Evolutionary conservation across 768 basidiomycete genomes (phyloP).

Genomic region (Gelatoporia subvermispora): DNA sequence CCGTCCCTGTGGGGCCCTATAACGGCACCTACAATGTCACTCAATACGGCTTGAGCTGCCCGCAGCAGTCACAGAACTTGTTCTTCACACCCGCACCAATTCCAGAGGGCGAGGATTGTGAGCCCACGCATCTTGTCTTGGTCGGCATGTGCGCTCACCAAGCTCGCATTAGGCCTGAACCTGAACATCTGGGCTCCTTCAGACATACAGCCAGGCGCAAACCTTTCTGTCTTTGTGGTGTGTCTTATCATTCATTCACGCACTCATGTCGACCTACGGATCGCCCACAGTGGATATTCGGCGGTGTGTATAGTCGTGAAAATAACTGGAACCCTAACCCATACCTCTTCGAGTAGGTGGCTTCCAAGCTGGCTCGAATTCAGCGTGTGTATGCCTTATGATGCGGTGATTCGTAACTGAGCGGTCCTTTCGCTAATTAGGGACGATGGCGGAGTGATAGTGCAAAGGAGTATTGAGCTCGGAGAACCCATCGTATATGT

Average conservation of each 20-base stretch:
- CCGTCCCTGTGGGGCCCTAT: slow-evolving; percentile 1
- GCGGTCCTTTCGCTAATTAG: neutral
- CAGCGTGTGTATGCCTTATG: slow-evolving; percentile 1
- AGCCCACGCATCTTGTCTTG: neutral
- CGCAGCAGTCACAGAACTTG: slow-evolving; percentile 4
- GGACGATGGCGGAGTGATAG: slow-evolving; percentile 10
- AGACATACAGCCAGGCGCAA: no score
- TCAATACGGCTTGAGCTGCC: slow-evolving; percentile 10
- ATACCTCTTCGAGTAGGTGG: neutral
- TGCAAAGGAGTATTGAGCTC: slow-evolving; percentile 36
- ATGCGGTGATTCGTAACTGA: neutral
- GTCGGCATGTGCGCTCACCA: neutral
- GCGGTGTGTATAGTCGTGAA: slow-evolving; percentile 27
- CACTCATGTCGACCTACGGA: neutral
- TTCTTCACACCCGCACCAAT: neutral
- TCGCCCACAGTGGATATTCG: slow-evolving; percentile 43
- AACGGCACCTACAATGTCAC: slow-evolving; percentile 5
- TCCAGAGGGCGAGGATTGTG: neutral
- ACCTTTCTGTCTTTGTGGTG: neutral
- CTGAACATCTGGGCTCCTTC: neutral
- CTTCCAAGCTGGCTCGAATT: slow-evolving; percentile 6
- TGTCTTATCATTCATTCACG: neutral
- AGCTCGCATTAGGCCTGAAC: neutral
- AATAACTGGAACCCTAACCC: no score
- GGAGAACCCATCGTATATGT: slow-evolving; percentile 46